Evolutionary conservation across 495 filamentous ascomycete species (phyloP).

Genomic region (Lasiosphaeria miniovina): DNA sequence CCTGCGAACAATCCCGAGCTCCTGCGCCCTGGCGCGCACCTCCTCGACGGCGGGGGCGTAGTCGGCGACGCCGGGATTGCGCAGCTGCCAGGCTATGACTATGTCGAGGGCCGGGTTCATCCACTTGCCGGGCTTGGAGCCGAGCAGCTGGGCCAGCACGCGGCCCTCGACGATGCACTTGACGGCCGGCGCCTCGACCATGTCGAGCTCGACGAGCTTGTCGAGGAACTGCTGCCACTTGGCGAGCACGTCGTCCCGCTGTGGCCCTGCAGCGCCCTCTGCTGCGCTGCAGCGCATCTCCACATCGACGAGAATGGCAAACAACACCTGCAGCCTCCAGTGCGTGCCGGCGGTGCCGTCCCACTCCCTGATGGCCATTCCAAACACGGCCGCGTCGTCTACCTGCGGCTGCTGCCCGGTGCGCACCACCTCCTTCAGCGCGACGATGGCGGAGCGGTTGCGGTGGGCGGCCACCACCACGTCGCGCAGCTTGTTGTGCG

Average conservation of each 20-base stretch:
- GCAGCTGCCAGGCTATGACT: constrained; percentile 79
- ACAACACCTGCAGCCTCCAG: constrained; percentile 74
- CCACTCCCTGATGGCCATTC: constrained; percentile 78
- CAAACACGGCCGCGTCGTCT: constrained; percentile 50
- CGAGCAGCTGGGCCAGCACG: constrained; percentile 59
- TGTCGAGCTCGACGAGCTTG: constrained; percentile 49
- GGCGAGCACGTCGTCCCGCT: constrained; percentile 35
- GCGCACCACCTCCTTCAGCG: constrained; percentile 51
- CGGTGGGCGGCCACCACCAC: constrained; percentile 62
- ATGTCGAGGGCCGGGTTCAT: constrained; percentile 67
- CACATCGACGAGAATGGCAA: constrained; percentile 65
- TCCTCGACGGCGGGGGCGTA: constrained; percentile 63
- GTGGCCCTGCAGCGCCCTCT: constrained; percentile 16
- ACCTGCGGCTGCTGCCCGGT: constrained; percentile 33
- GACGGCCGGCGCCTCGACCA: constrained; percentile 49
- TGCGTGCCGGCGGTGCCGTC: constrained; percentile 49
- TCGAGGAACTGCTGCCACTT: constrained; percentile 56
- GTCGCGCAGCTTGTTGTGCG: constrained; percentile 66
- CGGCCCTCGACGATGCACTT: constrained; percentile 65
- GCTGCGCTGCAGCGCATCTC: constrained; percentile 32
- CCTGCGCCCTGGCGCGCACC: constrained; percentile 50
- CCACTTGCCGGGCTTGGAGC: constrained; percentile 70
- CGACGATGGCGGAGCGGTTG: constrained; percentile 57
- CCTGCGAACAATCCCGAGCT: constrained; percentile 48
- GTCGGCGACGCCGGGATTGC: constrained; percentile 64